A percentile compares a stretch with the other conserved stretches of the same genome.
Evolutionary conservation across 805 yeast genomes (phyloP).

Genomic region (Teunomyces barrocoloradensis): DNA sequence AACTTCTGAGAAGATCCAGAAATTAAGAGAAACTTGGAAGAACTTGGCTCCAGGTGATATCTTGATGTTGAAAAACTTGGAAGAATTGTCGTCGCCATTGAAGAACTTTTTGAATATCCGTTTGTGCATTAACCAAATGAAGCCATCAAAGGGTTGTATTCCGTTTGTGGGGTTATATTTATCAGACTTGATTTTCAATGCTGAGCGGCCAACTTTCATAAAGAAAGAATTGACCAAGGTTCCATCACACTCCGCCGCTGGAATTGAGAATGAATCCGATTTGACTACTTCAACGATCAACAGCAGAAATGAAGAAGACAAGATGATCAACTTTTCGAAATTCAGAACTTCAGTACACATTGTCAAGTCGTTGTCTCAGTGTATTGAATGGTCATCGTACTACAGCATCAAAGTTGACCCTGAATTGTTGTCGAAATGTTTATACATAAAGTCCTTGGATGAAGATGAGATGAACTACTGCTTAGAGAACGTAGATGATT

Average conservation of each 20-base stretch:
- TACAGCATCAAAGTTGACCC: slow-evolving; percentile 56
- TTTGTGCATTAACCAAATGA: slow-evolving; percentile 55
- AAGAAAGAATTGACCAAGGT: slow-evolving; percentile 11
- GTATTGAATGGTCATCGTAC: slow-evolving; percentile 80
- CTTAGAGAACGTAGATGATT: slow-evolving; percentile 12
- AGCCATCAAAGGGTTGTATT: slow-evolving; percentile 71
- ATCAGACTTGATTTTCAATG: slow-evolving; percentile 76
- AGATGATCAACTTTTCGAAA: slow-evolving; percentile 71
- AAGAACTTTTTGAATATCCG: slow-evolving; percentile 71
- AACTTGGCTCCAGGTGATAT: slow-evolving; percentile 70
- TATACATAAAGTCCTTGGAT: slow-evolving; percentile 70
- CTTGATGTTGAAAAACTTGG: slow-evolving; percentile 62
- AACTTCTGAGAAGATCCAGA: slow-evolving; percentile 60
- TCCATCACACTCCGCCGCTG: neutral
- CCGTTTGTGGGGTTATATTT: slow-evolving; percentile 88
- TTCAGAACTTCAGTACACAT: slow-evolving; percentile 73
- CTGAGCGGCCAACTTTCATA: slow-evolving; percentile 55
- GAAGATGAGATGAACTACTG: slow-evolving; percentile 65
- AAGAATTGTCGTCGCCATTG: slow-evolving; percentile 69
- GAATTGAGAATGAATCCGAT: slow-evolving; percentile 6
- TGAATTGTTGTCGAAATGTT: slow-evolving; percentile 76
- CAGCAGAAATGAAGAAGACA: slow-evolving; percentile 21
- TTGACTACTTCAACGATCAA: slow-evolving; percentile 10
- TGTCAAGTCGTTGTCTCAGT: slow-evolving; percentile 71
- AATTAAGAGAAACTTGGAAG: slow-evolving; percentile 70